Evolutionary conservation across 2,329 filamentous ascomycete genomes (phyloP), one percentile per base, ranked within the genome.

Genomic region (Acrodontium crateriforme): DNA sequence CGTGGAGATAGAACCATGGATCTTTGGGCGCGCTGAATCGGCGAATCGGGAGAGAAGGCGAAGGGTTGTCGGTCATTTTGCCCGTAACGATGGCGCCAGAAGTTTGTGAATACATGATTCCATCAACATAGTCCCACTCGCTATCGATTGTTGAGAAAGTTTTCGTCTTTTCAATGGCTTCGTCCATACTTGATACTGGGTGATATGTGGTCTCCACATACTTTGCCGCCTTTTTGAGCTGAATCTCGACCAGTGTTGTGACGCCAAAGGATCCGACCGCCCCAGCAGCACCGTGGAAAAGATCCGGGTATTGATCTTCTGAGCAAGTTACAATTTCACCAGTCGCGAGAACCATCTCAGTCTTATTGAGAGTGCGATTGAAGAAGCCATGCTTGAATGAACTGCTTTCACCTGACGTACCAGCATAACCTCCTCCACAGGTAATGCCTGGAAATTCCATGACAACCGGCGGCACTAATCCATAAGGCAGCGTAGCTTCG

Each of bases 401-500:
- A 38, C 69, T 75, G 52, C 71, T 78, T 50, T 79, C 75, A 8
- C 74, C 75, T 6, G 72, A 69, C 1, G 70, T 75, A 2, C 74
- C 77, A 24, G 71, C 68, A 49, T 75, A 78, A 3, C 70, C 74
- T 18, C 75, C 75, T 14, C 74, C 75, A 5, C 68, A 70, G 2
- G 75, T 80, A 46, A 79, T 80, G n/a, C 71, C 74, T 2, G 72
- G 74, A 32, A 79, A 78, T 45, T 79, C 74, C 67, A 76, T 76
- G 4, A 78, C 73, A 0, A 80, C 71, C 0, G 70, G 67, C 1
- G 75, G 73, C 2, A 78, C 56, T 2, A 78, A 55, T 1, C 62
- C 63, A 29, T 67, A 52, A 12, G 56, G 51, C n/a, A 74, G 42
- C 1, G 72, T 70, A 3, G 65, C 67, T 29, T 64, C 61, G 9